Conservation (phyloP, 2,329 filamentous ascomycete genomes). For the Lomentospora prolificans region DNA sequence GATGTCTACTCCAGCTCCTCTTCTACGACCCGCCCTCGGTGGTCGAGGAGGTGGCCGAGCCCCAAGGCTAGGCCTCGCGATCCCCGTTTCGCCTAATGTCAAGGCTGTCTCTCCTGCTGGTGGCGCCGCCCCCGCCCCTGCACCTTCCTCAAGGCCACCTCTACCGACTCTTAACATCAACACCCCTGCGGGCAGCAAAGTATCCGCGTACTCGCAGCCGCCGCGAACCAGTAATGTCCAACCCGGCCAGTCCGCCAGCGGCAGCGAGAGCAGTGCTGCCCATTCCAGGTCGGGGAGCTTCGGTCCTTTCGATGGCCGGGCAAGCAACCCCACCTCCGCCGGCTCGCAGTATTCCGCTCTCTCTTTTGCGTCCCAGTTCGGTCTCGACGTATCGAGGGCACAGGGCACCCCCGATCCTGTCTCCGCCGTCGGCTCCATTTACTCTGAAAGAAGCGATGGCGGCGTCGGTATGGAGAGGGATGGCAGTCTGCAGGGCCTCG, state of each 20-base stretch:
- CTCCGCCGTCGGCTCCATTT: conserved; percentile 77
- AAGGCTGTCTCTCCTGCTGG: conserved; percentile 49
- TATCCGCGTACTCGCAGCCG: conserved; percentile 53
- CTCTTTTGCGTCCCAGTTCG: conserved; percentile 66
- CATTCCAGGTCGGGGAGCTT: conserved; percentile 81
- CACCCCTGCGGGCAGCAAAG: conserved; percentile 77
- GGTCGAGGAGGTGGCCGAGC: conserved; percentile 55
- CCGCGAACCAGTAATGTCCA: conserved; percentile 20
- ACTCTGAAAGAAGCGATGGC: conserved; percentile 70
- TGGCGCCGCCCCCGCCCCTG: conserved; percentile 18
- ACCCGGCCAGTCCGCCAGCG: conserved; percentile 58
- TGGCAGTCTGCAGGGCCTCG: conserved; percentile 65
- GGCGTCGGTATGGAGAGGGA: conserved; percentile 73
- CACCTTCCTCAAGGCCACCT: conserved; percentile 33
- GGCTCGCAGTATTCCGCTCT: conserved; percentile 79
- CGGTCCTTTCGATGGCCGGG: conserved; percentile 62
- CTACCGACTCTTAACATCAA: conserved; percentile 75
- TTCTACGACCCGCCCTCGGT: conserved; percentile 74
- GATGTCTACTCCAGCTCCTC: conserved; percentile 69
- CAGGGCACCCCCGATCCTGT: conserved; percentile 72
- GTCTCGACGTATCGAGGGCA: conserved; percentile 54
- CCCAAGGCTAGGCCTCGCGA: conserved; percentile 77
- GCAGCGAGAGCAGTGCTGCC: conserved; percentile 68
- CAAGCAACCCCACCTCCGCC: conserved; percentile 74
- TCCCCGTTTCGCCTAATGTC: conserved; percentile 75